Conservation (phyloP, 2,329 filamentous ascomycete genomes). For the Ophiostoma ips region DNA sequence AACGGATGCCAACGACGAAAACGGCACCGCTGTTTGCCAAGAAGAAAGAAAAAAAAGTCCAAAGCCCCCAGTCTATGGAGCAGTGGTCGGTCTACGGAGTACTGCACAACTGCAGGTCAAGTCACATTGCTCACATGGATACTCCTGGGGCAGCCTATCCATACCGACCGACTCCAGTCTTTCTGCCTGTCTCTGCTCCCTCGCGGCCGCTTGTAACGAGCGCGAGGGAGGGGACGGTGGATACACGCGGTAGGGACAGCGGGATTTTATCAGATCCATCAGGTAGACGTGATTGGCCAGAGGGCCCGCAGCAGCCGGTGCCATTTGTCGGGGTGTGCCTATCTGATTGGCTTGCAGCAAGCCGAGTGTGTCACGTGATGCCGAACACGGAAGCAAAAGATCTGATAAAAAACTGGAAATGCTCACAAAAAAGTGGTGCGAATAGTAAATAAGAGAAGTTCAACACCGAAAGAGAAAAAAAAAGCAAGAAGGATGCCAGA, state of each 20-base stretch:
- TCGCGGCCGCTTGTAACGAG: neutral
- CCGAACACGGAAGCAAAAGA: neutral
- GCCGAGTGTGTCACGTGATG: neutral
- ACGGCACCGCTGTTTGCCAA: too few species aligned
- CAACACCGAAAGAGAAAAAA: neutral
- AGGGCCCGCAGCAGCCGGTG: neutral
- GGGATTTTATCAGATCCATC: constrained; percentile 14
- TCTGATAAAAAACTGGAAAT: neutral
- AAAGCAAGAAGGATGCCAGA: neutral
- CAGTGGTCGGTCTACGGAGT: too few species aligned
- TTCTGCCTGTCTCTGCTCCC: too few species aligned
- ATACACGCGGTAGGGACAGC: neutral
- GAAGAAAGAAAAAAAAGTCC: too few species aligned
- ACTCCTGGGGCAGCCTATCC: too few species aligned
- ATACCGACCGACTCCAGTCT: too few species aligned
- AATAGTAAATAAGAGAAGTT: too few species aligned
- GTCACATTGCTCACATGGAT: too few species aligned
- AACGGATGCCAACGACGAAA: too few species aligned
- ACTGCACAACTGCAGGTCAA: too few species aligned
- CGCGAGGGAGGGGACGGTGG: neutral
- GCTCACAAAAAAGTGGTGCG: neutral
- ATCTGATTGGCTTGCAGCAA: constrained; percentile 8
- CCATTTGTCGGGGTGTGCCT: neutral
- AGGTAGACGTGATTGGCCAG: constrained; percentile 5
- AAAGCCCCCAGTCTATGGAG: too few species aligned